A percentile compares a stretch with the other conserved stretches of the same genome.
These are phyloP conservation scores for Ascobolus immersus DNA, from an alignment of 495 filamentous ascomycete genomes.

Conservation along the genomic window DNA sequence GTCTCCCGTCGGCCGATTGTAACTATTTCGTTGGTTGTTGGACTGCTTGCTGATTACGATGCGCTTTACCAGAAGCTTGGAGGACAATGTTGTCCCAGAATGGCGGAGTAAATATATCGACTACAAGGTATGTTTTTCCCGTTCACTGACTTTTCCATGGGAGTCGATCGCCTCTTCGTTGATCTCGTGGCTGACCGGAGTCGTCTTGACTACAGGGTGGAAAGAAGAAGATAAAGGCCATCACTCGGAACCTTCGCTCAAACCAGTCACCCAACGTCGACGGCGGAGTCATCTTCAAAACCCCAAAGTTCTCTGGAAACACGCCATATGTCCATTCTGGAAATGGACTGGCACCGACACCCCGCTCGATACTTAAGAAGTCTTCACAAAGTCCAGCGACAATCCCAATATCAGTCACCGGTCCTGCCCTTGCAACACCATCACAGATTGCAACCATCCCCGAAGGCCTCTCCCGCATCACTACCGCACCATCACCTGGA, in stretches of 20 bases:
- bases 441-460: too few relatives aligned
- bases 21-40: neutral
- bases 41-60: neutral
- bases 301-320: neutral
- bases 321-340: neutral
- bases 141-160: neutral
- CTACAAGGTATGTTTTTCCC: conserved; percentile 11
- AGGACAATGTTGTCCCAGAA: conserved; percentile 16
- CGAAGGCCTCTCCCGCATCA: too few relatives aligned
- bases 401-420: too few relatives aligned
- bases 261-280: conserved; percentile 2
- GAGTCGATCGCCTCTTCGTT: neutral
- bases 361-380: neutral
- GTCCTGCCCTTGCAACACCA: too few relatives aligned
- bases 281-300: neutral
- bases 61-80: conserved; percentile 10
- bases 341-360: neutral
- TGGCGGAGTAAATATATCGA: conserved; percentile 16
- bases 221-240: conserved; percentile 14
- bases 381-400: neutral
- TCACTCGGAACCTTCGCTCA: conserved; percentile 6
- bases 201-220: conserved; percentile 7
- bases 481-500: too few relatives aligned
- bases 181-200: neutral
- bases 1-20: too few relatives aligned